Evolutionary conservation across 2,329 filamentous ascomycete species (phyloP).

Genomic region (Colletotrichum australisinense): DNA sequence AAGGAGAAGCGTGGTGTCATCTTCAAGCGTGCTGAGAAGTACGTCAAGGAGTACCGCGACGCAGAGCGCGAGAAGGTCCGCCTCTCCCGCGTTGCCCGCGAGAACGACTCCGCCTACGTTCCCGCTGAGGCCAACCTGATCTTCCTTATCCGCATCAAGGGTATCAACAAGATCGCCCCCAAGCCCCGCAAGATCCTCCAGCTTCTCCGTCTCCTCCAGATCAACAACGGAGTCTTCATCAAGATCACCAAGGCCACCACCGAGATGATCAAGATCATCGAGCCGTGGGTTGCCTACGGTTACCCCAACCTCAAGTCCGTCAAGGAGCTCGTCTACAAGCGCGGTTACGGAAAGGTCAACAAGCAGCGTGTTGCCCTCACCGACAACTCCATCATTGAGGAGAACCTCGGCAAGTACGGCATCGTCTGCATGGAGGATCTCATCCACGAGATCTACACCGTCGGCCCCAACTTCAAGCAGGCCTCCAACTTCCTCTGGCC

Average conservation of each 20-base stretch:
- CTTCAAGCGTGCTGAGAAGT: slow-evolving; percentile 99
- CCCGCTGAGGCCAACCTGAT: slow-evolving; percentile 95
- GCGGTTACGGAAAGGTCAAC: slow-evolving; percentile 98
- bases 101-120: slow-evolving; percentile 93
- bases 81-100: slow-evolving; percentile 88
- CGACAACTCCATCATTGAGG: slow-evolving; percentile 98
- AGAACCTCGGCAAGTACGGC: slow-evolving; percentile 96
- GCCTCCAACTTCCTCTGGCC: slow-evolving; percentile 99
- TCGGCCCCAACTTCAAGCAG: slow-evolving; percentile 99
- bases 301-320: slow-evolving; percentile 99
- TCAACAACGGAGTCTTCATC: slow-evolving; percentile 99
- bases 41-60: slow-evolving; percentile 99
- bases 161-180: slow-evolving; percentile 99
- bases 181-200: slow-evolving; percentile 99
- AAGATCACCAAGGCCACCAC: slow-evolving; percentile 96
- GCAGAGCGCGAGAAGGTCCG: slow-evolving; percentile 98
- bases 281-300: slow-evolving; percentile 99
- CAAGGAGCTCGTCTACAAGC: slow-evolving; percentile 99
- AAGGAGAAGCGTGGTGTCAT: slow-evolving; percentile 99
- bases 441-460: slow-evolving; percentile 98
- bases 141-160: slow-evolving; percentile 99
- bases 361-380: slow-evolving; percentile 97
- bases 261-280: slow-evolving; percentile 98
- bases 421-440: slow-evolving; percentile 99
- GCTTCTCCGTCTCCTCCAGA: slow-evolving; percentile 98